Evolutionary conservation across 768 basidiomycete genomes (phyloP).

Genomic region (Amanita phalloides): DNA sequence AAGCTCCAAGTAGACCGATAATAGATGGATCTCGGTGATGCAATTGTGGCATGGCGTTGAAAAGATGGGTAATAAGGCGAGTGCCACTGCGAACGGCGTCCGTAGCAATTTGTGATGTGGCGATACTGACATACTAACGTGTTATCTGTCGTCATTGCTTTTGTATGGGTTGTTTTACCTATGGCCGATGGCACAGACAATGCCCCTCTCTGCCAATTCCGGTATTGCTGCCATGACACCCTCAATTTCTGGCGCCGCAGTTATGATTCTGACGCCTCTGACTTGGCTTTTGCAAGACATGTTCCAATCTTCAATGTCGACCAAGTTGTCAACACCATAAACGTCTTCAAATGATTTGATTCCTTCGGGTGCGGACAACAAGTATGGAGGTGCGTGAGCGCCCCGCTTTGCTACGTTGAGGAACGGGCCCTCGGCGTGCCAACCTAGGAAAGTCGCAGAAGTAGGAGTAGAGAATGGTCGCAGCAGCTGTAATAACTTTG

Average conservation of each 20-base stretch:
- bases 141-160: slow-evolving; percentile 1
- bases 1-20: slow-evolving; percentile 78
- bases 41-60: slow-evolving; percentile 88
- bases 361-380: slow-evolving; percentile 52
- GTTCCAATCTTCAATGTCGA: slow-evolving; percentile 56
- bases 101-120: slow-evolving; percentile 63
- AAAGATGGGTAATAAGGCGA: slow-evolving; percentile 82
- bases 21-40: slow-evolving; percentile 90
- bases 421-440: slow-evolving; percentile 91
- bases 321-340: slow-evolving; percentile 60
- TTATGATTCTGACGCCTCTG: slow-evolving; percentile 67
- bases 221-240: slow-evolving; percentile 68
- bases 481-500: slow-evolving; percentile 56
- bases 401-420: slow-evolving; percentile 75
- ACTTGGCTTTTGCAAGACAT: slow-evolving; percentile 36
- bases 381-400: slow-evolving; percentile 63
- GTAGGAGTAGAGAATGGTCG: slow-evolving; percentile 51
- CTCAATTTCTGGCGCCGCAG: slow-evolving; percentile 77
- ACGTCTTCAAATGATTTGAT: slow-evolving; percentile 60
- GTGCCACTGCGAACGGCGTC: slow-evolving; percentile 64
- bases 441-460: slow-evolving; percentile 73
- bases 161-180: slow-evolving; percentile 33
- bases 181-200: slow-evolving; percentile 83
- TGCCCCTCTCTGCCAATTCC: slow-evolving; percentile 49
- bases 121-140: slow-evolving; percentile 36